Evolutionary conservation across 2,329 filamentous ascomycete genomes (phyloP).

Genomic region (Penicillium sp.): DNA sequence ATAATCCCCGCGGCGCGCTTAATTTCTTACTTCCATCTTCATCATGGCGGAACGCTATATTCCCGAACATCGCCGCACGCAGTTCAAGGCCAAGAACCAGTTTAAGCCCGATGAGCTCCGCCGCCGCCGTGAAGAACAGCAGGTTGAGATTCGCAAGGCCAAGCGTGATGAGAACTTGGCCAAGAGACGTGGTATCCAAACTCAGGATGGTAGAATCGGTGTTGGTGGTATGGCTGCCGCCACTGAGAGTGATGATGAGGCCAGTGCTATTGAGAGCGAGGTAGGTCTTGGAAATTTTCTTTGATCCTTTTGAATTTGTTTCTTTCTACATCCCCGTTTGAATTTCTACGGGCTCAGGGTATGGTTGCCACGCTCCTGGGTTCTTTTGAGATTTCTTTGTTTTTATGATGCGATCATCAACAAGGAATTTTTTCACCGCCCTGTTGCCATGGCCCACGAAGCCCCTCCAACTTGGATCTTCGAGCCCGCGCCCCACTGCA

Average conservation of each 20-base stretch:
- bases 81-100: slow-evolving; percentile 99
- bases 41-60: slow-evolving; percentile 99
- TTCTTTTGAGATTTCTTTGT: slow-evolving; percentile 20
- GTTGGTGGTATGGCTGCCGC: slow-evolving; percentile 71
- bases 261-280: slow-evolving; percentile 91
- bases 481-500: slow-evolving; percentile 19
- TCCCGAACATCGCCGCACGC: slow-evolving; percentile 96
- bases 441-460: slow-evolving; percentile 29
- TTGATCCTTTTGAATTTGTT: slow-evolving; percentile 21
- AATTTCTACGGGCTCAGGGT: neutral
- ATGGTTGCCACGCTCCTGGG: neutral
- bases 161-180: slow-evolving; percentile 99
- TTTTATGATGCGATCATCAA: slow-evolving; percentile 30
- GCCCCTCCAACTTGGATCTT: slow-evolving; percentile 22
- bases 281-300: slow-evolving; percentile 56
- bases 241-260: slow-evolving; percentile 96
- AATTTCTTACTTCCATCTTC: slow-evolving; percentile 25
- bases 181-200: slow-evolving; percentile 92
- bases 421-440: slow-evolving; percentile 38
- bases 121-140: slow-evolving; percentile 96
- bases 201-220: slow-evolving; percentile 64
- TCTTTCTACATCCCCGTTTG: neutral
- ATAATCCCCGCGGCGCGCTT: slow-evolving; percentile 27
- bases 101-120: slow-evolving; percentile 99
- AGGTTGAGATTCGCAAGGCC: slow-evolving; percentile 97